Percentiles rank a stretch among this genome's conserved stretches.
Conservation (phyloP, 139 green algal genomes). For the Trebouxia sp. region DNA sequence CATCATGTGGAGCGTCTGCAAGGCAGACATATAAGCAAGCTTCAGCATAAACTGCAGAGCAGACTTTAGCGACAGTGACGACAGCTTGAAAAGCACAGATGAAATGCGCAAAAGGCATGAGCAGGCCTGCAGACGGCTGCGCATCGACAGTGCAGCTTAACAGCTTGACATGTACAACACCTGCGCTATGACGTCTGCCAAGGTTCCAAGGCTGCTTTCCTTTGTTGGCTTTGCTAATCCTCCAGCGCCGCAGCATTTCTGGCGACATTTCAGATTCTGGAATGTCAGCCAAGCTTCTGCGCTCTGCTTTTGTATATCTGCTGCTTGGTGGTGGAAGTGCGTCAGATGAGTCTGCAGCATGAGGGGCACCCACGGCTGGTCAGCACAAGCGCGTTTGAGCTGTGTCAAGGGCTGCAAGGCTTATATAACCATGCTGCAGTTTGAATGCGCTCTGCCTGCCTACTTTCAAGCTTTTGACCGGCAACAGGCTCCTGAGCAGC, state of each 20-base stretch:
- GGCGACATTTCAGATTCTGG: slow-evolving; percentile 16
- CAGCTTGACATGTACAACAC: background rate
- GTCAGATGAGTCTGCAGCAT: background rate
- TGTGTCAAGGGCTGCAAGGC: no score
- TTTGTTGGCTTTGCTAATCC: slow-evolving; percentile 49
- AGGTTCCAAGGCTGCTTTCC: slow-evolving; percentile 56
- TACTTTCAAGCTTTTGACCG: background rate
- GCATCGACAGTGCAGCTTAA: background rate
- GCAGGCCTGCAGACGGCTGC: no score
- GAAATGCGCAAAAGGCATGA: background rate
- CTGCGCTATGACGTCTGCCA: slow-evolving; percentile 48
- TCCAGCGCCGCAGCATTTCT: slow-evolving; percentile 37
- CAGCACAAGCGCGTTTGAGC: background rate
- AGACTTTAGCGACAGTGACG: background rate
- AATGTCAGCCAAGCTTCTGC: background rate
- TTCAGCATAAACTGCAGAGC: background rate
- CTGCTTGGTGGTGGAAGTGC: background rate
- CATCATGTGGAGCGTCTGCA: no score
- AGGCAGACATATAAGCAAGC: no score
- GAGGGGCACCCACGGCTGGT: background rate
- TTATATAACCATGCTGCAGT: no score
- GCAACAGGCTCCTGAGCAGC: background rate
- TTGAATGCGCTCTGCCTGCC: background rate
- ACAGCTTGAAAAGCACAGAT: background rate
- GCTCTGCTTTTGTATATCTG: background rate